These are phyloP conservation scores for Xylaria polymorpha DNA, from an alignment of 2,329 filamentous ascomycete species.

Conservation along the genomic window DNA sequence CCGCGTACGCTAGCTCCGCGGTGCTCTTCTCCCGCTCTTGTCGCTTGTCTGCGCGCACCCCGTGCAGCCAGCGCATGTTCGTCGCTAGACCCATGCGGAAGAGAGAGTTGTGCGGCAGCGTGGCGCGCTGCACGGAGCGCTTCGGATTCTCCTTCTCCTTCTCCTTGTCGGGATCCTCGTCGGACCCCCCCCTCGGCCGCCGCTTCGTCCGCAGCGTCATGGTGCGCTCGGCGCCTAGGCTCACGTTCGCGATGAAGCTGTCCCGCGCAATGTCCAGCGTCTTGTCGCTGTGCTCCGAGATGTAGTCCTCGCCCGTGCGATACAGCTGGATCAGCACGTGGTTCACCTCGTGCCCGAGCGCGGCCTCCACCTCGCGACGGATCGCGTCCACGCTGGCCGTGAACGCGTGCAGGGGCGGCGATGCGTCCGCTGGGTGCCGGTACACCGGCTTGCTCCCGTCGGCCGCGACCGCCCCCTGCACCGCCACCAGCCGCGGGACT, in stretches of 20 bases:
- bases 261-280: constrained; percentile 86
- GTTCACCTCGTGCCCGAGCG: constrained; percentile 84
- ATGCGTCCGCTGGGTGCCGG: constrained; percentile 91
- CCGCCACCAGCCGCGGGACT: constrained; percentile 89
- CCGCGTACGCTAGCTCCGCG: constrained; percentile 77
- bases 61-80: constrained; percentile 90
- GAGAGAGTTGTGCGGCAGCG: constrained; percentile 88
- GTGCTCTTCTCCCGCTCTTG: constrained; percentile 71
- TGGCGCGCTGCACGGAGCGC: constrained; percentile 73
- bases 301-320: constrained; percentile 87
- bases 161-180: background rate
- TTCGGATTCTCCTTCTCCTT: too few species aligned
- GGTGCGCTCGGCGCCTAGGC: constrained; percentile 88
- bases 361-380: constrained; percentile 73
- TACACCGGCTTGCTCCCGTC: constrained; percentile 90
- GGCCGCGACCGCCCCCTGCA: constrained; percentile 77
- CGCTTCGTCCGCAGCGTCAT: constrained; percentile 92
- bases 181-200: constrained; percentile 40
- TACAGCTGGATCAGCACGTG: constrained; percentile 95
- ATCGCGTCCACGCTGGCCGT: constrained; percentile 77
- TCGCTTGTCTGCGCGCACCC: constrained; percentile 90
- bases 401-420: constrained; percentile 80
- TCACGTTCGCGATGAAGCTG: constrained; percentile 91
- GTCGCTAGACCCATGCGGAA: constrained; percentile 83
- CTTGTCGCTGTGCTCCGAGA: constrained; percentile 97